These are phyloP conservation scores for Leccinum huronense DNA, from an alignment of 1,284 basidiomycete species.

Conservation along the genomic window DNA sequence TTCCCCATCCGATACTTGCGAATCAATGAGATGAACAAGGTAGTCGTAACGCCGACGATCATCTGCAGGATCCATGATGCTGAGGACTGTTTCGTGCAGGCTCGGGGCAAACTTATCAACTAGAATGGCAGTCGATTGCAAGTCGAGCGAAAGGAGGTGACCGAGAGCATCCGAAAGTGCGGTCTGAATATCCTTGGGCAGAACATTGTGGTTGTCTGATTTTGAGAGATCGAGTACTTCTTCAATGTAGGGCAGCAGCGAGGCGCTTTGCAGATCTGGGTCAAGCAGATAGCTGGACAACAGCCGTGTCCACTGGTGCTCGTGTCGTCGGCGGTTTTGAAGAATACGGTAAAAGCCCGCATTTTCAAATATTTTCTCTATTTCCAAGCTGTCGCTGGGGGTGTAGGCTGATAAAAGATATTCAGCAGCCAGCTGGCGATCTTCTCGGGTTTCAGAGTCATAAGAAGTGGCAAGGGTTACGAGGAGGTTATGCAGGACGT, in stretches of 20 bases:
- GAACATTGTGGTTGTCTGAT: conserved; percentile 43
- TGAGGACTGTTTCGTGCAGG: conserved; percentile 60
- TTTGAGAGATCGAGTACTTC: conserved; percentile 55
- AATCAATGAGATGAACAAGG: conserved; percentile 71
- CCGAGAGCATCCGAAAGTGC: conserved; percentile 60
- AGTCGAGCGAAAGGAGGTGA: conserved; percentile 60
- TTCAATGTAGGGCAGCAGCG: conserved; percentile 65
- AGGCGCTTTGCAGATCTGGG: conserved; percentile 56
- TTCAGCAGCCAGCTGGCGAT: conserved; percentile 93
- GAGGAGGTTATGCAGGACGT: conserved; percentile 73
- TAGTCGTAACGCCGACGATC: conserved; percentile 73
- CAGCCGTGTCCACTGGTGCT: conserved; percentile 74
- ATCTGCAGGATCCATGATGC: conserved; percentile 43
- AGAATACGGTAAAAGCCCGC: conserved; percentile 93
- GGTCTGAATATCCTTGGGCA: conserved; percentile 50
- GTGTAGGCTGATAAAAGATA: conserved; percentile 93
- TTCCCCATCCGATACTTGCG: conserved; percentile 46
- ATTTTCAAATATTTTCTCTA: conserved; percentile 70
- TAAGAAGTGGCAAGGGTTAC: conserved; percentile 64
- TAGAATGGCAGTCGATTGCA: conserved; percentile 70
- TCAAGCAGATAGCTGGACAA: conserved; percentile 78
- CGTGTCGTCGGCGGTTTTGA: conserved; percentile 74
- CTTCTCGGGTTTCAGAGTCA: conserved; percentile 83
- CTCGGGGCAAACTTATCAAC: conserved; percentile 68
- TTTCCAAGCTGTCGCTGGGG: conserved; percentile 70